Evolutionary conservation across 306 rosid genomes (phyloP), one percentile per base, ranked within the genome.

Genomic region (Erythrophleum fordii): DNA sequence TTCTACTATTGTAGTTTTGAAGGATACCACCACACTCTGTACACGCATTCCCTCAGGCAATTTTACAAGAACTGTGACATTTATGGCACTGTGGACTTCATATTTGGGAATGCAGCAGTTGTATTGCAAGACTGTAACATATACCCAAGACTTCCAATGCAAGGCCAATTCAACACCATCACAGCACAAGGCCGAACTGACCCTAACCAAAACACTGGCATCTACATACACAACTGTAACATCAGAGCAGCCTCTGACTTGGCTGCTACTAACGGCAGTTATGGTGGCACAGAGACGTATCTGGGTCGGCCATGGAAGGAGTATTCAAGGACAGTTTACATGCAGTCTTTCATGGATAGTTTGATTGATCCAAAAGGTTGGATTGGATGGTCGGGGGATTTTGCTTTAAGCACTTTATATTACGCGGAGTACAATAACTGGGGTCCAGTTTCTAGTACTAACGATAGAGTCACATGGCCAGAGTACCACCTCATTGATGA

Each of bases 251-350:
- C 88, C 17, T 55, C 45, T 52, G 89, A 80, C 0, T 76, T 83
- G 18, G 82, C 81, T 18, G 75, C 13, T 69, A 70, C 56, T 20
- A 31, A 2, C 29, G 72, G 7, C 41, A 37, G 41, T 37, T 3
- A 37, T 37, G 41, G 28, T 52, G 69, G 18, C 6, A 67, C 71
- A 29, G 25, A 60, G 26, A 86, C 92, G 0, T 88, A 76, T 80
- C 55, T 88, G 59, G 92, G 92, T 52, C 45, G 92, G 83, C 90
- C 93, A 28, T 91, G 95, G 93, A 84, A 87, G 74, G 82, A 85
- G 72, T 87, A 80, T 69, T 87, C 91, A 7, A 89, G 90, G 39
- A 84, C 87, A 10, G 79, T 87, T 41, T 91, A 73, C 66, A 69
- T 89, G 87, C 76, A 91, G 41, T 69, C 79, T 76, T 89, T 75